Evolutionary conservation across 345 rosid species (phyloP).

Genomic region (Eutrema japonicum): DNA sequence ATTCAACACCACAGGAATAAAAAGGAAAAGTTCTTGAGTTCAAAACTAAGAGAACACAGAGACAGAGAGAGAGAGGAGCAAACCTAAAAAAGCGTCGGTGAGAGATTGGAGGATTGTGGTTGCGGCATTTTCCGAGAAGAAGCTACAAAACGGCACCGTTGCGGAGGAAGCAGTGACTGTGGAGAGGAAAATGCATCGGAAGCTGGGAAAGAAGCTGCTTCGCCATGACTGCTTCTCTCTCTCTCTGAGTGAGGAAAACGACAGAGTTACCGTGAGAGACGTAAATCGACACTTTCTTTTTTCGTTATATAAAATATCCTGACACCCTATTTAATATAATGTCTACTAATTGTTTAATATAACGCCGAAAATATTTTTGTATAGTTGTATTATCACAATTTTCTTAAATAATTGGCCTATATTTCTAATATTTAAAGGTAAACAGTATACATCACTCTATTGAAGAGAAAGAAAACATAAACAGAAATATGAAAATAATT

Average conservation of each 20-base stretch:
- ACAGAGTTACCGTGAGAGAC: conserved; percentile 46
- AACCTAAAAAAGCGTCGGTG: conserved; percentile 41
- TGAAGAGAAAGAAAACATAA: not conserved
- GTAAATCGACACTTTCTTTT: conserved; percentile 32
- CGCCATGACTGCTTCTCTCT: conserved; percentile 46
- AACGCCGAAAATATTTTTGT: conserved; percentile 14
- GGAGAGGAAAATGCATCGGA: conserved; percentile 37
- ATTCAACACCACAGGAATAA: conserved; percentile 8
- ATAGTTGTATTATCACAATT: not conserved
- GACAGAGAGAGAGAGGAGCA: not conserved
- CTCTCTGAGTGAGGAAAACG: conserved; percentile 45
- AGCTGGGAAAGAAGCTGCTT: conserved; percentile 49
- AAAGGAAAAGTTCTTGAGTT: conserved; percentile 31
- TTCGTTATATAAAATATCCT: conserved; percentile 32
- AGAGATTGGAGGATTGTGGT: conserved; percentile 42
- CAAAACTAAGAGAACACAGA: not conserved
- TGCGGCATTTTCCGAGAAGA: conserved; percentile 19
- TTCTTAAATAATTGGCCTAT: conserved; percentile 9
- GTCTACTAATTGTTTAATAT: conserved; percentile 11
- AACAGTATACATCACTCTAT: not conserved
- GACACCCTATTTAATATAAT: conserved; percentile 19
- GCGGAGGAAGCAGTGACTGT: conserved; percentile 30
- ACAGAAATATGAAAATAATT: not conserved
- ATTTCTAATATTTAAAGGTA: not conserved
- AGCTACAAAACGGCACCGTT: conserved; percentile 47